Evolutionary conservation across 2,329 filamentous ascomycete genomes (phyloP).

Genomic region (Trichoderma harzianum): DNA sequence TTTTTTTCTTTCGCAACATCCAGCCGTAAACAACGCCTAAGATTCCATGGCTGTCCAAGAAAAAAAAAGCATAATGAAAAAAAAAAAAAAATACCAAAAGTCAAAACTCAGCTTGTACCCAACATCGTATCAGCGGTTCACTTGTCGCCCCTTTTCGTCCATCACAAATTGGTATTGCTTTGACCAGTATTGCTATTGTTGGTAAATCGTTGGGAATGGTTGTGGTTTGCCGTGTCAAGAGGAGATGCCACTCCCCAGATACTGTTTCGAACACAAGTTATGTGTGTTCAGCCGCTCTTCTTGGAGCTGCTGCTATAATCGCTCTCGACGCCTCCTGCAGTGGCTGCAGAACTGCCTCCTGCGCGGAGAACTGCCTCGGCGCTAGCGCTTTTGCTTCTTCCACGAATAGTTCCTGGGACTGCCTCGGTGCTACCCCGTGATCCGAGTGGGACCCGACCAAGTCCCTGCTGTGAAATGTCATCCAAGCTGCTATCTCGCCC

Average conservation of each 20-base stretch:
- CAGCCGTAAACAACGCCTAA: background rate
- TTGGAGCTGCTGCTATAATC: conserved; percentile 37
- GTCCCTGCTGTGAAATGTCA: background rate
- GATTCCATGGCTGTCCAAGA: background rate
- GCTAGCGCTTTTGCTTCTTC: conserved; percentile 32
- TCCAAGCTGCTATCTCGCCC: background rate
- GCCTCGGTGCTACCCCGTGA: conserved; percentile 34
- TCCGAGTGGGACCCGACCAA: conserved; percentile 18
- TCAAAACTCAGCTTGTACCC: background rate
- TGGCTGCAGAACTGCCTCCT: conserved; percentile 39
- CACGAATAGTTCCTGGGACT: conserved; percentile 31
- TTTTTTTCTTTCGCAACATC: background rate
- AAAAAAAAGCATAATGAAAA: background rate
- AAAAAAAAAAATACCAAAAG: background rate
- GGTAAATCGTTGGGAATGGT: background rate
- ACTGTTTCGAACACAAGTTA: background rate
- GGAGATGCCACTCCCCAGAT: background rate
- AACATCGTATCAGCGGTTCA: too few species aligned
- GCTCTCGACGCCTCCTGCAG: conserved; percentile 39
- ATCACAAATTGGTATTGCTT: background rate
- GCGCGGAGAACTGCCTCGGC: conserved; percentile 27
- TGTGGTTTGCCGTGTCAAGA: background rate
- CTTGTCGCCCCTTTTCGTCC: background rate
- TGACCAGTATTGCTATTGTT: background rate
- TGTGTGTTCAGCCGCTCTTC: conserved; percentile 20